These are phyloP conservation scores for Barnettozyma siamensis DNA, from an alignment of 805 yeast genomes.

Conservation along the genomic window DNA sequence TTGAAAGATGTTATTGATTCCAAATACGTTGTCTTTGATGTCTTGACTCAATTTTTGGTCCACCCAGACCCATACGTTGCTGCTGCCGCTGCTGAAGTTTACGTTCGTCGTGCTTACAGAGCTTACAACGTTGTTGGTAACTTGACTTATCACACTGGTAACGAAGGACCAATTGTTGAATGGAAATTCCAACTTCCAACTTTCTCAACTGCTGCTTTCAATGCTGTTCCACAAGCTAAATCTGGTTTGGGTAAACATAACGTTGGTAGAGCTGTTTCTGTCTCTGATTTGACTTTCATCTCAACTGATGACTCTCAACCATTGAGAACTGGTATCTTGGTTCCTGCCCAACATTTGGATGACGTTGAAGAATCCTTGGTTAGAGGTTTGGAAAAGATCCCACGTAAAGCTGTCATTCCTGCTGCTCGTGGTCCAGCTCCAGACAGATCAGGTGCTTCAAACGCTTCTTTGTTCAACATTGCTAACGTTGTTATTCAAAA, in stretches of 20 bases:
- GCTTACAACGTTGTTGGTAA: conserved; percentile 87
- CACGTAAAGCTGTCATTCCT: conserved; percentile 35
- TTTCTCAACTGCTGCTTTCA: conserved; percentile 64
- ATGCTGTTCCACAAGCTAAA: conserved; percentile 52
- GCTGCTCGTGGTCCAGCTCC: conserved; percentile 41
- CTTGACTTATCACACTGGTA: conserved; percentile 53
- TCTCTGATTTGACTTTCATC: conserved; percentile 84
- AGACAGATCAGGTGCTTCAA: conserved; percentile 32
- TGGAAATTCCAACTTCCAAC: conserved; percentile 88
- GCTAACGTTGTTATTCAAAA: conserved; percentile 73
- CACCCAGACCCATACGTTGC: conserved; percentile 83
- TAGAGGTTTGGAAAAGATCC: conserved; percentile 69
- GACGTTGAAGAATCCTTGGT: conserved; percentile 80
- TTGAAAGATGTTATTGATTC: conserved; percentile 93
- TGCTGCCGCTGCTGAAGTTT: conserved; percentile 95
- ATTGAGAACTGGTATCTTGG: conserved; percentile 77
- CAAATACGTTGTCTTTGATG: conserved; percentile 93
- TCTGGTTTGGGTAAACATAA: conserved; percentile 34
- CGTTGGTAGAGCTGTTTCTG: conserved; percentile 85
- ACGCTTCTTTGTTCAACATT: conserved; percentile 59
- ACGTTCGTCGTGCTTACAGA: conserved; percentile 93
- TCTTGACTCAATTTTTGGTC: conserved; percentile 82
- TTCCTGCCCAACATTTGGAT: conserved; percentile 77
- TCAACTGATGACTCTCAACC: conserved; percentile 65
- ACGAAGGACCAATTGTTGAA: conserved; percentile 62